Evolutionary conservation across 2,329 filamentous ascomycete species (phyloP), one percentile per base, ranked within the genome.

Genomic region (Hypoxylon sp.): DNA sequence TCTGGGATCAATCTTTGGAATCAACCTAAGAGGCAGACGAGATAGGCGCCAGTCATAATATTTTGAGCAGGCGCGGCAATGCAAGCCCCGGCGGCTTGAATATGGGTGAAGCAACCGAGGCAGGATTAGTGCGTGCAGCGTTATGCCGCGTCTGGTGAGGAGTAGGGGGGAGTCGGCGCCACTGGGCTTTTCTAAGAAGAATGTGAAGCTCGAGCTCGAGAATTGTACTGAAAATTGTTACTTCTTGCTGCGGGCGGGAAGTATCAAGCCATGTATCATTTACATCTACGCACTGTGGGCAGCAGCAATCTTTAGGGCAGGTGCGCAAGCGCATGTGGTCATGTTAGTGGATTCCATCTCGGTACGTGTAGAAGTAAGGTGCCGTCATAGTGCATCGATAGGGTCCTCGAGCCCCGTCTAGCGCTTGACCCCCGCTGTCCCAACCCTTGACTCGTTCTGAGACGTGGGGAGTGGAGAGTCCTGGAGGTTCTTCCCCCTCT

Each of bases 331-430:
- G 37, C 61, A 58, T 58, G 46, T 58, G 54, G 48, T 46, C 46
- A 64, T 49, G 50, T 31, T 42, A 30, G 59, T 61, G 59, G 59
- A 46, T 25, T 37, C 17, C 30, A 61, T 27, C 30, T 53, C 31
- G 14, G 25, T 40, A 60, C 17, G 44, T 13, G 31, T 11, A 31
- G 13, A 65, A 60, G 55, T 50, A 59, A 14, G 51, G 30, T 71
- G 58, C 33, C 67, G 61, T 72, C 69, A 72, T 72, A 65, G 44
- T 64, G 58, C 67, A 72, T 70, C 33, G 27, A 37, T 40, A 61
- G 40, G 40, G 44, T 14, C 30, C 25, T 33, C n/a, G 25, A 30
- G 25, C 22, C 46, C 20, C 37, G 10, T 33, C n/a, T 58, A 58
- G 55, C 31, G 8, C 37, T 35, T 48, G 25, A 54, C 33, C 64